Base-by-base conservation (phyloP, 2,329 filamentous ascomycete species). In the Ceratocystis variospora region DNA sequence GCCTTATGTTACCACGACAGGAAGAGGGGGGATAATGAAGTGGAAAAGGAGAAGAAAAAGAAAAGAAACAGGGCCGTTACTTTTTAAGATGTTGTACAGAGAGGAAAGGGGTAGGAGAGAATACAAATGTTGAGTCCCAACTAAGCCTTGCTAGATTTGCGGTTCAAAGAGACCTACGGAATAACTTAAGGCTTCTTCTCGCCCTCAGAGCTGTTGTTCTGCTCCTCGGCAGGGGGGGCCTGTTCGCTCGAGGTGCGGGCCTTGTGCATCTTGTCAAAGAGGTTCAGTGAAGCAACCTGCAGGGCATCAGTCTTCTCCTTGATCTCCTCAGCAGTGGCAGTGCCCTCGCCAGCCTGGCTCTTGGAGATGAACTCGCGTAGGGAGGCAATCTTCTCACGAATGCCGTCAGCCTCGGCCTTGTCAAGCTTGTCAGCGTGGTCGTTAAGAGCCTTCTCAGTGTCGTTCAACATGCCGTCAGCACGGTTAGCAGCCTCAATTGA, bases 191-290 rank as follows among this genome's bases (percentile, higher is more conserved):
- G 82, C 83, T 87, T 87, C 79, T 79, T 82, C 78, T 87, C 84
- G 70, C 81, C 83, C 85, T 91, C 91, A 17, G 53, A 57, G n/a
- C 37, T 44, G 44, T 41, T 53, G 83, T 89, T 89, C 80, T 91
- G 86, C 71, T 81, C 85, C 76, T 89, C 86, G 69, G 82, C 73
- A 73, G 78, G 77, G 78, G 79, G 74, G 5, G 66, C 45, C 75
- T 80, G 77, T 73, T 83, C 77, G 72, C 81, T 81, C 80, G 92
- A 88, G 72, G 79, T 77, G 73, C 90, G 87, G 72, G 93, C 90
- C 84, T 96, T 95, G 89, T 99, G 93, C 90, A 99, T 96, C 88
- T 97, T 96, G 82, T 97, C 94, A 78, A 99, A 97, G 74, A 97
- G 87, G 80, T 89, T 96, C 79, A 99, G 82, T 79, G 88, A 93